A percentile compares a stretch with the other conserved stretches of the same genome.
These are phyloP conservation scores for Phytophthora lateralis DNA, from an alignment of 352 stramenopile species.

Conservation along the genomic window DNA sequence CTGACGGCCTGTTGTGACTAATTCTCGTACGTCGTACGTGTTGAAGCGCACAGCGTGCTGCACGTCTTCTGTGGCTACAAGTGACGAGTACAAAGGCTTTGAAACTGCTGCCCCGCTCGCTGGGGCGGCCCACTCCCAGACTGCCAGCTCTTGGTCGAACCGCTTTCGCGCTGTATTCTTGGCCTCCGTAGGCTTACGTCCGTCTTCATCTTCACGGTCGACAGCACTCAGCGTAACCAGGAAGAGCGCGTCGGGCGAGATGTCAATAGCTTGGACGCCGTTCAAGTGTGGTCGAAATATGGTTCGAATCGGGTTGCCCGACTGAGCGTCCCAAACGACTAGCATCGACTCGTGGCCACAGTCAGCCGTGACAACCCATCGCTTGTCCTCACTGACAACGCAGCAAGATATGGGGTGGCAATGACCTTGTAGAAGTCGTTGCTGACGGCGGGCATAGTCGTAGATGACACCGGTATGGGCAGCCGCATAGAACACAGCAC, in stretches of 20 bases:
- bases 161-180: constrained; percentile 22
- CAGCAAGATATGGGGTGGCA: constrained; percentile 92
- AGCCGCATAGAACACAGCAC: constrained; percentile 90
- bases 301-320: constrained; percentile 90
- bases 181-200: constrained; percentile 18
- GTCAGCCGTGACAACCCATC: constrained; percentile 93
- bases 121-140: constrained; percentile 89
- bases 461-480: constrained; percentile 94
- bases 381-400: constrained; percentile 91
- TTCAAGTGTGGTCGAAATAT: constrained; percentile 86
- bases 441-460: constrained; percentile 87
- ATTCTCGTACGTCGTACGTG: constrained; percentile 83
- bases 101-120: constrained; percentile 30
- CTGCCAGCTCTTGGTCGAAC: constrained; percentile 77
- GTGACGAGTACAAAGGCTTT: constrained; percentile 59
- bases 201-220: constrained; percentile 22
- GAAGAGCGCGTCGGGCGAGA: constrained; percentile 90
- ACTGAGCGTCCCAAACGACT: constrained; percentile 90
- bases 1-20: constrained; percentile 89
- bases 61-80: constrained; percentile 76
- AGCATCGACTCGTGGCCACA: constrained; percentile 88
- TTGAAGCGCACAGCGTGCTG: constrained; percentile 91
- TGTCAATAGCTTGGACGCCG: constrained; percentile 87
- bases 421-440: constrained; percentile 91
- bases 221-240: constrained; percentile 83